phyloP scores from a whole-genome alignment of 106 monocot genomes.

The Apostasia shenzhenica region DNA sequence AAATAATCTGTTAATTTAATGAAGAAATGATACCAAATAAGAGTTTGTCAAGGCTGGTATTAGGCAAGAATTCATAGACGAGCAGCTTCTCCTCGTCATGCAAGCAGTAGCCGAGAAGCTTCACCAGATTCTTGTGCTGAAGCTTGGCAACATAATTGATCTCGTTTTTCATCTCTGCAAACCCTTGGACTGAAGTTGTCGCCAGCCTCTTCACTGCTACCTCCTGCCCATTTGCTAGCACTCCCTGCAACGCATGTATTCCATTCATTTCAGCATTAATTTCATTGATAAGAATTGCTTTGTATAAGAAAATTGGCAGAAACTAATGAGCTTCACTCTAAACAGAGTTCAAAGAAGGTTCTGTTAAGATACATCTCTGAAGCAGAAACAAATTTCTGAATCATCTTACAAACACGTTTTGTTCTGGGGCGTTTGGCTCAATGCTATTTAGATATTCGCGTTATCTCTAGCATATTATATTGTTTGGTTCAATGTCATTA shows the following conservation, averaged over 20 bases:
- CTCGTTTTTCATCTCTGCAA: slow-evolving; percentile 36
- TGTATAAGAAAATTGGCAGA: background rate
- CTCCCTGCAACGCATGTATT: slow-evolving; percentile 12
- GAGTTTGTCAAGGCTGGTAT: slow-evolving; percentile 29
- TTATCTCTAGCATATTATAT: too few relatives aligned
- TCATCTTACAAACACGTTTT: background rate
- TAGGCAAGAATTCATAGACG: slow-evolving; percentile 36
- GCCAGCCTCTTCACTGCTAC: slow-evolving; percentile 45
- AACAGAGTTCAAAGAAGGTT: too few relatives aligned
- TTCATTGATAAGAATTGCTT: background rate
- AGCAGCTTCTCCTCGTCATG: slow-evolving; percentile 29
- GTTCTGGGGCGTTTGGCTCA: too few relatives aligned
- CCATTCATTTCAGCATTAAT: background rate
- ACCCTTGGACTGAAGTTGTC: slow-evolving; percentile 19
- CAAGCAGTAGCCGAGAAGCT: slow-evolving; percentile 30
- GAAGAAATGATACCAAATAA: slow-evolving; percentile 22
- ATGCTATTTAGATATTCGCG: too few relatives aligned
- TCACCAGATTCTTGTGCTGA: slow-evolving; percentile 35
- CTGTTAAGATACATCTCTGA: background rate
- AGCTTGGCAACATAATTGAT: slow-evolving; percentile 31
- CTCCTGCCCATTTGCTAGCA: slow-evolving; percentile 16
- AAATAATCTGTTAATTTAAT: background rate
- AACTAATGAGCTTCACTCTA: background rate
- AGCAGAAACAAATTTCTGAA: background rate
- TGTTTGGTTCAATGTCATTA: too few relatives aligned